These are phyloP conservation scores for Podaxis sp. DNA, from an alignment of 768 basidiomycete genomes.

Conservation along the genomic window DNA sequence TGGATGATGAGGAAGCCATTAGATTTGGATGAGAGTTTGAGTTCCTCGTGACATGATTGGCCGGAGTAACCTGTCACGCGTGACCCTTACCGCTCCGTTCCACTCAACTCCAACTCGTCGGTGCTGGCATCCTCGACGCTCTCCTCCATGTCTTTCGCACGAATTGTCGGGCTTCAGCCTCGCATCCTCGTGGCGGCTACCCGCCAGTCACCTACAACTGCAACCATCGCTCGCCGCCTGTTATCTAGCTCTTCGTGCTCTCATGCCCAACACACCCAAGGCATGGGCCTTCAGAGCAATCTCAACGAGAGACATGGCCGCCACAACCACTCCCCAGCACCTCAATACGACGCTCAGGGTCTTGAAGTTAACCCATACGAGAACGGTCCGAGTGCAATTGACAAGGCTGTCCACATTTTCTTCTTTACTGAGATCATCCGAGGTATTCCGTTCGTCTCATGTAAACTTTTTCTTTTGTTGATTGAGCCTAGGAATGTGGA, in stretches of 20 bases:
- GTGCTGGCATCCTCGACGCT: conserved; percentile 41
- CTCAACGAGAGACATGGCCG: conserved; percentile 33
- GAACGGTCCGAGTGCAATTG: conserved; percentile 83
- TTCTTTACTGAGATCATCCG: conserved; percentile 98
- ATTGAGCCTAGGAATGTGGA: conserved; percentile 84
- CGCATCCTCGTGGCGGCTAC: conserved; percentile 37
- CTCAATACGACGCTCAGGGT: conserved; percentile 40
- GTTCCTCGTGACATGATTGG: conserved; percentile 48
- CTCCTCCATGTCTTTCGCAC: conserved; percentile 56
- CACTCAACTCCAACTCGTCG: conserved; percentile 29
- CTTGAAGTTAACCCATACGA: conserved; percentile 68
- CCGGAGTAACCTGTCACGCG: conserved; percentile 26
- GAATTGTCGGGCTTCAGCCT: conserved; percentile 53
- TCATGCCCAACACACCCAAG: conserved; percentile 37
- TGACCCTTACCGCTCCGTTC: conserved; percentile 35
- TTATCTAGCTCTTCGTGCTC: conserved; percentile 44
- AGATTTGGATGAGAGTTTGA: conserved; percentile 24
- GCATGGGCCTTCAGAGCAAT: conserved; percentile 35
- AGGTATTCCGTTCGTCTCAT: conserved; percentile 47
- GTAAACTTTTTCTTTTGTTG: conserved; percentile 11
- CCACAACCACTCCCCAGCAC: conserved; percentile 21
- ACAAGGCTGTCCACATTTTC: conserved; percentile 95
- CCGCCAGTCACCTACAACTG: conserved; percentile 30
- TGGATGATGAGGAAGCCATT: conserved; percentile 46
- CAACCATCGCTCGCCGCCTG: conserved; percentile 48